Conservation (phyloP, 768 basidiomycete genomes). For the Tubosaeta sp. region DNA sequence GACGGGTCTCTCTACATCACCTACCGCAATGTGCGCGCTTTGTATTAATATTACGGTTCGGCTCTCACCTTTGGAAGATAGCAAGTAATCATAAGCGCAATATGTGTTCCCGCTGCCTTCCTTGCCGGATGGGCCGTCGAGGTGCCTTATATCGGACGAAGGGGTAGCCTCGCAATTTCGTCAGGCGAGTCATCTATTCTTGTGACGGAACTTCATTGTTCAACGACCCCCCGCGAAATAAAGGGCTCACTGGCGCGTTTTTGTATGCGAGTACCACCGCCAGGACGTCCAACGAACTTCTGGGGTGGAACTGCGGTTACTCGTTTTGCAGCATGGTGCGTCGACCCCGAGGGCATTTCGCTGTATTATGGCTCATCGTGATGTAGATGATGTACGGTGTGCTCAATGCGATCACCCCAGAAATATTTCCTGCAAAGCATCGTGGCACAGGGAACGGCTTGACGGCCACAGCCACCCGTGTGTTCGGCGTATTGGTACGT, state of each 20-base stretch:
- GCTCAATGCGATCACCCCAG: slow-evolving; percentile 64
- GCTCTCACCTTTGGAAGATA: slow-evolving; percentile 18
- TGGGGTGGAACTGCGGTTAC: slow-evolving; percentile 81
- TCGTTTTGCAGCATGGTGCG: slow-evolving; percentile 57
- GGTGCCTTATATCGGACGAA: slow-evolving; percentile 56
- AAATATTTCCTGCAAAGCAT: slow-evolving; percentile 69
- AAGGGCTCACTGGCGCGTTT: slow-evolving; percentile 71
- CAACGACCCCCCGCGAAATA: slow-evolving; percentile 37
- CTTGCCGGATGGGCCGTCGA: slow-evolving; percentile 72
- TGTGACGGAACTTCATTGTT: slow-evolving; percentile 20
- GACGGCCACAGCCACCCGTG: slow-evolving; percentile 52
- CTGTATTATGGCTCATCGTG: neutral
- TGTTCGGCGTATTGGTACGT: slow-evolving; percentile 68
- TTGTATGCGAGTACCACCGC: slow-evolving; percentile 63
- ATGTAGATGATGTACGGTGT: slow-evolving; percentile 71
- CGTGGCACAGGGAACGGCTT: slow-evolving; percentile 71
- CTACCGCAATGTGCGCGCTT: slow-evolving; percentile 57
- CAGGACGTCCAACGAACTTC: slow-evolving; percentile 57
- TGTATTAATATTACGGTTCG: no score
- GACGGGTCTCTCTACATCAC: slow-evolving; percentile 67
- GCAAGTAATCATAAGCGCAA: slow-evolving; percentile 66
- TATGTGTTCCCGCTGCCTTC: slow-evolving; percentile 69
- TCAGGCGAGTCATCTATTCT: slow-evolving; percentile 44
- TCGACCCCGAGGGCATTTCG: neutral
- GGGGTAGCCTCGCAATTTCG: slow-evolving; percentile 61